A percentile compares a stretch with the other conserved stretches of the same genome.
These are phyloP conservation scores for Parastagonospora nodorum DNA, from an alignment of 2,329 filamentous ascomycete genomes.

Conservation along the genomic window DNA sequence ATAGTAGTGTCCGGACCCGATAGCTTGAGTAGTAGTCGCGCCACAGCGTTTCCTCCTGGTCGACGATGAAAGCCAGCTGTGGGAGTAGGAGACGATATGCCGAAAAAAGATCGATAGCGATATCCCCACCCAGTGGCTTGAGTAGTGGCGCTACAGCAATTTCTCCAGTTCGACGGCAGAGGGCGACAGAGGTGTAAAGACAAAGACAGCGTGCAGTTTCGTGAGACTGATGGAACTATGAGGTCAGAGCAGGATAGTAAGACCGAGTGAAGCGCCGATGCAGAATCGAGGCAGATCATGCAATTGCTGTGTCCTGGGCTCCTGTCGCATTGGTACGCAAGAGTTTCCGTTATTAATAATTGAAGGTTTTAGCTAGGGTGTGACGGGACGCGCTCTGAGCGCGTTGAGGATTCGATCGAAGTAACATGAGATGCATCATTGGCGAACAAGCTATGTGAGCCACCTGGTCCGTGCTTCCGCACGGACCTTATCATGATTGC, in stretches of 20 bases:
- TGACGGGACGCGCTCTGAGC: constrained; percentile 18
- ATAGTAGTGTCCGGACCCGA: constrained; percentile 24
- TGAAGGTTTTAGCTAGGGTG: constrained; percentile 4
- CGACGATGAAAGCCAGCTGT: constrained; percentile 30
- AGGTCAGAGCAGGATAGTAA: too few relatives aligned
- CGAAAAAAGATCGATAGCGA: constrained; percentile 19
- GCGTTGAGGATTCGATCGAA: constrained; percentile 1
- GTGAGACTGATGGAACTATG: too few relatives aligned
- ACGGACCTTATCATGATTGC: neutral
- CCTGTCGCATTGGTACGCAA: constrained; percentile 16
- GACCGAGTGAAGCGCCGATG: too few relatives aligned
- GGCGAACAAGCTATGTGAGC: too few relatives aligned
- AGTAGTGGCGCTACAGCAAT: too few relatives aligned
- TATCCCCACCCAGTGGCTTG: too few relatives aligned
- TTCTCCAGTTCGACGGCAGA: too few relatives aligned
- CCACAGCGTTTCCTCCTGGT: constrained; percentile 26
- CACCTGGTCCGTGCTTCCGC: too few relatives aligned
- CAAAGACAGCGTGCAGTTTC: too few relatives aligned
- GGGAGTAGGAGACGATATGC: too few relatives aligned
- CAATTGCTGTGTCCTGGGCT: constrained; percentile 7
- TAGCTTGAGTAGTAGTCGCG: constrained; percentile 19
- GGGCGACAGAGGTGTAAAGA: too few relatives aligned
- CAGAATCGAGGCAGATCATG: neutral
- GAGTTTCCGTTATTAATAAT: constrained; percentile 33
- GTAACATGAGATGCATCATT: too few relatives aligned